These are phyloP conservation scores for Diaporthe vaccinii DNA, from an alignment of 2,329 filamentous ascomycete genomes.

Conservation along the genomic window DNA sequence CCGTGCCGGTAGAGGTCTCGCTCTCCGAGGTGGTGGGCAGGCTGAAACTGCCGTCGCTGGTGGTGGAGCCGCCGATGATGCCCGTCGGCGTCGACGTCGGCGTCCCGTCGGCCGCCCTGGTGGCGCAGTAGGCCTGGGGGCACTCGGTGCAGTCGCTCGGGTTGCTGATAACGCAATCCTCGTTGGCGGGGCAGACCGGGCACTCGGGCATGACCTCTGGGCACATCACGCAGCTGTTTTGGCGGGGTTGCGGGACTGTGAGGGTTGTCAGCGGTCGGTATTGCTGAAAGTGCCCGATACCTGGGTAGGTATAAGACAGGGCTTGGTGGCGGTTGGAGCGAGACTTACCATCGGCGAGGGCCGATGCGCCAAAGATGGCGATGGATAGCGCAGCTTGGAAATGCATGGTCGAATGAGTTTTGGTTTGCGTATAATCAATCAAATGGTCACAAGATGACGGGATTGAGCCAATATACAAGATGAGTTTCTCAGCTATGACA, in stretches of 20 bases:
- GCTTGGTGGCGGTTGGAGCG: neutral
- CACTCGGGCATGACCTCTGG: slow-evolving; percentile 5
- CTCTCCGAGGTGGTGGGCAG: slow-evolving; percentile 14
- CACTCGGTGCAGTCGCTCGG: slow-evolving; percentile 20
- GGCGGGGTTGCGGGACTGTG: neutral
- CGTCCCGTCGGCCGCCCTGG: neutral
- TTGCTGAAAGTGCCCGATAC: no score
- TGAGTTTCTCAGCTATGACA: neutral
- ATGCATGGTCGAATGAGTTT: neutral
- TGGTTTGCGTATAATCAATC: no score
- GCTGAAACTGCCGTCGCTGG: neutral
- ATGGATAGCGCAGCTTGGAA: slow-evolving; percentile 20
- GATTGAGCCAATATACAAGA: neutral
- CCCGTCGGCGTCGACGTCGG: slow-evolving; percentile 2
- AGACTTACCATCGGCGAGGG: slow-evolving; percentile 8
- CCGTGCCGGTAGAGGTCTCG: neutral
- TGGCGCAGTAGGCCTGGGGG: slow-evolving; percentile 9
- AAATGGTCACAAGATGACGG: neutral
- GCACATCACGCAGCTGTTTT: slow-evolving; percentile 26
- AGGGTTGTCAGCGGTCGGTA: neutral
- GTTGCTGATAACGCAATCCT: neutral
- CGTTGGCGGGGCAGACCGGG: slow-evolving; percentile 7
- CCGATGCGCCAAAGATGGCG: slow-evolving; percentile 17
- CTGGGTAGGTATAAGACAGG: neutral
- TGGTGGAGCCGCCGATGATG: neutral